Base-by-base conservation (phyloP, 2,329 filamentous ascomycete genomes). In the Aspergillus amoenus region DNA sequence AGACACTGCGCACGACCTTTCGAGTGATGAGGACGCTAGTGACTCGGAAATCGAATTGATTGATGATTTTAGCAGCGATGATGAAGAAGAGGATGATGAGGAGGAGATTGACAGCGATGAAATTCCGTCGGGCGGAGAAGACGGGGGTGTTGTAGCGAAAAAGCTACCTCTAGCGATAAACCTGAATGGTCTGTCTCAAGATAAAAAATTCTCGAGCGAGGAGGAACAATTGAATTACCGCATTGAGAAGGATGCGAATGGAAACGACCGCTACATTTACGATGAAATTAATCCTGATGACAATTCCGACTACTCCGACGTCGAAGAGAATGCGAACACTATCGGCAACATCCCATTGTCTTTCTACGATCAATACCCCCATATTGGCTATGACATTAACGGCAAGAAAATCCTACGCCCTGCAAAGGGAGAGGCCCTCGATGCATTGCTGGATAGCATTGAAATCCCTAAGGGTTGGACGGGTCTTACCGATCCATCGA, bases 351-450 rank as follows among this genome's bases (percentile, higher is more conserved):
- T 99, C 59, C 91, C 93, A 5, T 79, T 97, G 49, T 89, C 90
- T 3, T 97, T 96, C 77, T 99, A 99, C 79, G 94, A 99, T 73
- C 89, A 91, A 37, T 99, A 97, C 72, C 94, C 94, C 50, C 94
- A 99, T 73, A 97, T 99, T 71, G 94, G 94, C 58, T 99, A 99
- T 77, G 91, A 97, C 68, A 97, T 99, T 79, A 96, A 99, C 74
- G 94, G 94, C 74, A 97, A 95, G 83, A 95, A 90, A 76, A 96
- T 99, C 63, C 90, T 96, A 87, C 89, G 94, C 52, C 94, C 94
- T 6, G 94, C 95, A 4, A 93, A 92, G 65, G 93, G 93, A 52
- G 89, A 96, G 72, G 94, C 94, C 37, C 79, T 99, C 32, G 94
- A 99, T 79, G 91, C 92, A 12, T 82, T 99, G 43, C 82, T 99